Conservation (phyloP, 2,329 filamentous ascomycete species). For the Chrysoporthe deuterocubensis region DNA sequence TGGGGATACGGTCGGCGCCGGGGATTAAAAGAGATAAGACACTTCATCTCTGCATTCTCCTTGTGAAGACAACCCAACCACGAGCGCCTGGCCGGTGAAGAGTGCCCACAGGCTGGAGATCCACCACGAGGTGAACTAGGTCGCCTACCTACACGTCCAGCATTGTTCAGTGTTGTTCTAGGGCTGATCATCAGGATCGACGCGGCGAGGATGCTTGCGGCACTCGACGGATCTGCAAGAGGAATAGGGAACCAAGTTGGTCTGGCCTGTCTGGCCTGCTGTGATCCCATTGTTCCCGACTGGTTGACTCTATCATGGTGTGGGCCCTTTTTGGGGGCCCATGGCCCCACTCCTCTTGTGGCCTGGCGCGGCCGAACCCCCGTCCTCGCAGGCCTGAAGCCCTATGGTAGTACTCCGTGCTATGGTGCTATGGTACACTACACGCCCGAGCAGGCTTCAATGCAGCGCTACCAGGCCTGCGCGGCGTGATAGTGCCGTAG, state of each 20-base stretch:
- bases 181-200: conserved; percentile 6
- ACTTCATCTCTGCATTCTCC: conserved; percentile 6
- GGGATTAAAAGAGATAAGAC: conserved; percentile 3
- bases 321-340: conserved; percentile 2
- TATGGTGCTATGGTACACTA: background rate
- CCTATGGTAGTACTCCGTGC: background rate
- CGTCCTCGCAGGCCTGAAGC: background rate
- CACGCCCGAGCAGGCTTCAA: background rate
- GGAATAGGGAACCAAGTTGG: conserved; percentile 6
- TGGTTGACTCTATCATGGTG: conserved; percentile 5
- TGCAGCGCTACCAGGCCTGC: background rate
- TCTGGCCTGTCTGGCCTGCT: conserved; percentile 10
- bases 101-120: background rate
- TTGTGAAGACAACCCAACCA: background rate
- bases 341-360: conserved; percentile 2
- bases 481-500: background rate
- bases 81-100: background rate
- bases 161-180: background rate
- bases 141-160: background rate
- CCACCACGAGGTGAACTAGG: background rate
- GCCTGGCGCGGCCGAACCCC: conserved; percentile 2
- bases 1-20: background rate
- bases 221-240: conserved; percentile 14
- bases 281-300: conserved; percentile 11
- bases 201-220: conserved; percentile 14